Base-by-base conservation (phyloP, 306 rosid species). In the Cajanus cajan region DNA sequence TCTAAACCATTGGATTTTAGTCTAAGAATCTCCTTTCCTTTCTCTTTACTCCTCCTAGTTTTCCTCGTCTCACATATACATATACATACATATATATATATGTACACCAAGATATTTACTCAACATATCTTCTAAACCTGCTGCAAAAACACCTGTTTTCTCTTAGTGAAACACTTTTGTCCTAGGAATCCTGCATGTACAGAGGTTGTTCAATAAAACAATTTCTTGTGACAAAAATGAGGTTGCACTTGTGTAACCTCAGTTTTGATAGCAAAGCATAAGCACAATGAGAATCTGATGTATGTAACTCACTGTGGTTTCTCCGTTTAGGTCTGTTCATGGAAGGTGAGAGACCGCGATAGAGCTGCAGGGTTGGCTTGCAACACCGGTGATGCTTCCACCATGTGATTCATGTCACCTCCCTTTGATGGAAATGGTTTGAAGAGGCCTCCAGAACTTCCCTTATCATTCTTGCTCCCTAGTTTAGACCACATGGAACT, bases 361-460 rank as follows among this genome's bases (percentile, higher is more conserved):
- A 91, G 78, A 52, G 98, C 98, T 7, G 97, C 98, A 4, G 98
- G 98, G 85, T 95, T 95, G 59, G 95, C 96, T 47, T 87, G 91
- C 90, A 95, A 72, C 82, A 83, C 78, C 0, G 84, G 82, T 0
- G 90, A 95, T 10, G 88, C 84, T 77, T 88, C 90, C 12, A 69
- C 74, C 15, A 8, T 54, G 12, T 63, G 84, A 73, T 68, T 84
- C 55, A 73, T 89, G 63, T 81, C 83, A 3, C 80, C 79, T 31
- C 84, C 89, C 74, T 85, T 91, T 4, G 94, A 77, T 52, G 86
- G 88, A 81, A 92, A 88, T n/a, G 89, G 74, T 55, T 80, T 81
- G 80, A 89, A 88, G 19, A 89, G 85, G 44, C 87, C 85, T 76
- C 94, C 84, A 40, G 91, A 87, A 34, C 73, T 86, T 45, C 71